Base-by-base conservation (phyloP, 2,329 filamentous ascomycete genomes). In the Colletotrichum musicola region DNA sequence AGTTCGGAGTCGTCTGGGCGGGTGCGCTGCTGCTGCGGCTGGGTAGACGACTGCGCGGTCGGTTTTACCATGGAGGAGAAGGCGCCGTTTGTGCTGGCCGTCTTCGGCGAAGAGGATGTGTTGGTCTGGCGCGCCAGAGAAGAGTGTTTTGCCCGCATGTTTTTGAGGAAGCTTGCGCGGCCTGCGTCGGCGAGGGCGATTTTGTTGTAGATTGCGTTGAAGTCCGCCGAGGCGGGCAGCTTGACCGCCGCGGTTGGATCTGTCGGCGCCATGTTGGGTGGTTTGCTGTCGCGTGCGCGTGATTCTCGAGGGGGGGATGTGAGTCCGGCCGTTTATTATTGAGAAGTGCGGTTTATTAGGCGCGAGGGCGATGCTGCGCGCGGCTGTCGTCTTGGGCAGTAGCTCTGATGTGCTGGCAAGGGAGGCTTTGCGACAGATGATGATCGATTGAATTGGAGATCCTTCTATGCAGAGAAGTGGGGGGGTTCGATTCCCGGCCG, bases 121-220 rank as follows among this genome's bases (percentile, higher is more conserved):
- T 9, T 6, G 13, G 71, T 54, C 20, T 69, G 56, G 42, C 55
- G 71, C 46, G 53, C 55, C 59, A 53, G 44, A 22, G 64, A 69
- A 1, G 68, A 64, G 55, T 72, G 63, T 6, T 69, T 72, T 10
- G 64, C 53, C 64, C 70, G 70, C 51, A 74, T 68, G 22, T 74
- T 75, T 20, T 75, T 72, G 20, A 81, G 75, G 63, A 82, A 73
- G 30, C 75, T 75, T 4, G 77, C 72, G 64, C 78, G 78, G 10
- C 77, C 76, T 60, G 81, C 72, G 46, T 81, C 71, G 72, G 79
- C 75, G 60, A 84, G 77, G 64, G 80, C 78, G 64, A 84, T 80
- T 68, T 77, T 77, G 78, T 85, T 85, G 68, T 80, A 75, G 56
- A 82, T 72, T 63, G 79, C 75, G 71, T 77, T 77, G 75, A 76